Evolutionary conservation across 2,329 filamentous ascomycete species (phyloP), one percentile per base, ranked within the genome.

Genomic region (Dryadomyces quercivorus): DNA sequence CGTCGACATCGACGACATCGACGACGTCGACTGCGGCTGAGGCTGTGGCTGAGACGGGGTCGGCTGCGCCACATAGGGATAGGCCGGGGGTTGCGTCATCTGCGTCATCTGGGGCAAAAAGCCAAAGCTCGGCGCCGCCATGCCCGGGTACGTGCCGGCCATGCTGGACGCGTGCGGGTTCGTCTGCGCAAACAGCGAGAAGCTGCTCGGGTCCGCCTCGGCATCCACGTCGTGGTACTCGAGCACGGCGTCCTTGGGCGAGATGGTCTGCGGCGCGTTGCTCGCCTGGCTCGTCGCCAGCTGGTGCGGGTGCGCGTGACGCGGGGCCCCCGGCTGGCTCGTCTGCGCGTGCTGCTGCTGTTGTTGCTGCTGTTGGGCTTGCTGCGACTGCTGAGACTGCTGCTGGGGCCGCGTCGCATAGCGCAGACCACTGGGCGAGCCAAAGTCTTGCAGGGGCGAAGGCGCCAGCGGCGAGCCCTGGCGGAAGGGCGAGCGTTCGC

Each of bases 211-310:
- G 50, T 85, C 52, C 13, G 21, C 50, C 4, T 57, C 84, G 18
- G 85, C 6, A 6, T 38, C 18, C 1, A 47, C 12, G 43, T 93
- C 88, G 58, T 85, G 80, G 65, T 91, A 95, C 57, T 96, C 91
- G 51, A 96, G 71, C 57, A 95, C 71, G 1, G 91, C 88, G 63
- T 97, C 92, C 70, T 95, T 94, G 22, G 92, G 93, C 1, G 92
- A 97, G 49, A 98, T 95, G 0, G 92, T 95, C 68, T 88, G 88
- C n/a, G 85, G 76, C 0, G 76, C 77, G 6, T 75, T 67, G 1
- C 74, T 71, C 48, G 76, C 68, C 31, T 70, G 60, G 61, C 64
- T 61, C 59, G 70, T 63, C 55, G 66, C 59, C 38, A 18, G 22
- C 21, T 20, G 42, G 7, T 44, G 40, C 20, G 22, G 49, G 31